Base-by-base conservation (phyloP, 2,329 filamentous ascomycete genomes). In the Arachnomyces sp. region DNA sequence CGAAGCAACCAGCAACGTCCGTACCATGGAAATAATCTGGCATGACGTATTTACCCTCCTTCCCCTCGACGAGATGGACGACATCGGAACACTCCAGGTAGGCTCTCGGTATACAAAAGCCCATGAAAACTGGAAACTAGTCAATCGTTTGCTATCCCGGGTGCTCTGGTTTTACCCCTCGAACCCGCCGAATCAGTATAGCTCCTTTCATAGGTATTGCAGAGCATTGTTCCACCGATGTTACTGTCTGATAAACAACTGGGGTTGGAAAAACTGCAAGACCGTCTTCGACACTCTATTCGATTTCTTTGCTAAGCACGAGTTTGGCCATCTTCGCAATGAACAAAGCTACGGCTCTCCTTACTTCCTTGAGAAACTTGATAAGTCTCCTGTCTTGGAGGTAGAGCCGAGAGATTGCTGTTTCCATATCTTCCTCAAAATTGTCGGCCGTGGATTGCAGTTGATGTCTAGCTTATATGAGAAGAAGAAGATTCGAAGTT, bases 341-440 rank as follows among this genome's bases (percentile, higher is more conserved):
- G 77, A 81, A 50, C 63, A 72, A 43, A 62, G 55, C 33, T 64
- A 58, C 38, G 71, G 69, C 7, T 79, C 77, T 2, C 71, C 71
- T 7, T 45, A 48, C 2, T 79, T 79, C 43, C 65, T 81, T 13
- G 67, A 75, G 38, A 50, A 68, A 31, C 62, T 77, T 2, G 61
- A 69, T 25, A 51, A 55, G 12, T 54, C 62, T 12, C 68, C 68
- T 7, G 56, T 51, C 2, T 48, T 78, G 12, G 61, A 67, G 2
- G 53, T 72, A 5, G 59, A 63, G 32, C 51, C 61, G 1, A 65
- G 66, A 8, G 76, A 81, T 42, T 64, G 61, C 14, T 71, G 73
- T 8, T 81, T 79, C 39, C 73, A 76, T 48, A 70, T 78, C 4
- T 70, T 79, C 43, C 58, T 81, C 29, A 81, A 79, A 53, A 68